Conservation (phyloP, 225 moss, liverwort and hornwort species). For the Takakia lepidozioides region DNA sequence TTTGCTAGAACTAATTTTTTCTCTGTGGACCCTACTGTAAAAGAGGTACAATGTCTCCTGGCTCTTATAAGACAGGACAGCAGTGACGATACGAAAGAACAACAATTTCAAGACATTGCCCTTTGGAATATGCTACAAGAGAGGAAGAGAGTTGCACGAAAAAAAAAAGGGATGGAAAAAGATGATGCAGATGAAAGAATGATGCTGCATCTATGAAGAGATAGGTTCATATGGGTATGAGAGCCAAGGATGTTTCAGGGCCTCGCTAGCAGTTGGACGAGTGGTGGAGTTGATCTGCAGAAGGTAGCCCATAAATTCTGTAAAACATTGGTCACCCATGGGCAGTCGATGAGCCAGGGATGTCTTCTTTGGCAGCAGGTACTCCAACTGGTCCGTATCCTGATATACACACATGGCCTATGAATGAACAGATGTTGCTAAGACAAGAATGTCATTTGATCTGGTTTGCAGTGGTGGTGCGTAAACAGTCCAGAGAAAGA, state of each 20-base stretch:
- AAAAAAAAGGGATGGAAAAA: not conserved
- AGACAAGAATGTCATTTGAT: too few relatives aligned
- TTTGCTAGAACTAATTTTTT: too few relatives aligned
- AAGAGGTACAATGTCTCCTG: too few relatives aligned
- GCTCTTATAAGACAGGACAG: too few relatives aligned
- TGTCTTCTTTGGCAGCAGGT: conserved; percentile 82
- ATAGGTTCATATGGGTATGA: conserved; percentile 93
- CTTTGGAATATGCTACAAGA: conserved; percentile 31
- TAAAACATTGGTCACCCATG: conserved; percentile 97
- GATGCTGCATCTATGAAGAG: conserved; percentile 36
- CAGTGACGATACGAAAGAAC: too few relatives aligned
- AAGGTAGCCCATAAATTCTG: conserved; percentile 79
- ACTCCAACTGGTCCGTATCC: conserved; percentile 85
- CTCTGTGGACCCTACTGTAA: too few relatives aligned
- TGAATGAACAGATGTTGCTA: too few relatives aligned
- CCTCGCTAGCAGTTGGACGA: conserved; percentile 81
- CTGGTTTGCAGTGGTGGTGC: too few relatives aligned
- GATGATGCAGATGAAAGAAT: not conserved
- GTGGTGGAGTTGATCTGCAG: conserved; percentile 61
- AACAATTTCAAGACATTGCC: conserved; percentile 11
- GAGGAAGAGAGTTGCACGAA: not conserved
- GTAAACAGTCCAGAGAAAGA: too few relatives aligned
- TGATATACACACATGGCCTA: too few relatives aligned
- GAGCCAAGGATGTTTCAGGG: conserved; percentile 92
- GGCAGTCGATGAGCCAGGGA: conserved; percentile 80